These are phyloP conservation scores for Dryas octopetala DNA, from an alignment of 306 rosid species.

Conservation along the genomic window DNA sequence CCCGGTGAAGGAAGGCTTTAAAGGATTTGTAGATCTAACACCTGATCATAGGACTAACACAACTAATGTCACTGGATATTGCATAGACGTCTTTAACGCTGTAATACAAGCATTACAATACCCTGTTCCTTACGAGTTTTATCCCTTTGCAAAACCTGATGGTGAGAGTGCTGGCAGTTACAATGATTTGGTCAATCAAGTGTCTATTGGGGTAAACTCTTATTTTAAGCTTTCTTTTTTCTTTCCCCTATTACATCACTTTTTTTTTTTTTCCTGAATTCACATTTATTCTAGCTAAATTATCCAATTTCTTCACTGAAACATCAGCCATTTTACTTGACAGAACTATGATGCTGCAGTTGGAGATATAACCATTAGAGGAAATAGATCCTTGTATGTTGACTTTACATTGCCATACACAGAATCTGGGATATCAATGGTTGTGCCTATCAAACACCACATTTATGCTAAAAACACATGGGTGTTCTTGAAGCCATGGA, in stretches of 20 bases:
- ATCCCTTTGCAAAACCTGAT: constrained; percentile 24
- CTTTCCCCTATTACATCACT: no score
- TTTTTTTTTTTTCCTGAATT: neutral
- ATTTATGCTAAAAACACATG: constrained; percentile 40
- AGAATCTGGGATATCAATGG: constrained; percentile 61
- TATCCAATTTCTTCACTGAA: neutral
- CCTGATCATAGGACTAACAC: constrained; percentile 10
- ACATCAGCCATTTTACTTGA: neutral
- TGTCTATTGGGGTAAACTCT: constrained; percentile 41
- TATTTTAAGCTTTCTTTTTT: neutral
- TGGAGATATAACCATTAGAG: constrained; percentile 40
- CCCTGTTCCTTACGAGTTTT: constrained; percentile 36
- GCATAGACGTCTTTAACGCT: constrained; percentile 53
- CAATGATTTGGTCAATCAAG: constrained; percentile 41
- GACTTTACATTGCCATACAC: constrained; percentile 64
- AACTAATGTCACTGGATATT: constrained; percentile 36
- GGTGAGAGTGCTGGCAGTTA: constrained; percentile 36
- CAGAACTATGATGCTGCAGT: constrained; percentile 49
- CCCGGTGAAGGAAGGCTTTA: constrained; percentile 24
- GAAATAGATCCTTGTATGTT: constrained; percentile 47
- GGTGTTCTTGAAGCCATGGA: constrained; percentile 63
- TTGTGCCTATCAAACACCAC: constrained; percentile 44
- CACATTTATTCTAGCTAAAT: neutral
- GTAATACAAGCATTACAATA: constrained; percentile 40
- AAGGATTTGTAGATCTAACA: constrained; percentile 30